These are phyloP conservation scores for Cardamine chenopodiifolia DNA, from an alignment of 345 rosid species.

Conservation along the genomic window DNA sequence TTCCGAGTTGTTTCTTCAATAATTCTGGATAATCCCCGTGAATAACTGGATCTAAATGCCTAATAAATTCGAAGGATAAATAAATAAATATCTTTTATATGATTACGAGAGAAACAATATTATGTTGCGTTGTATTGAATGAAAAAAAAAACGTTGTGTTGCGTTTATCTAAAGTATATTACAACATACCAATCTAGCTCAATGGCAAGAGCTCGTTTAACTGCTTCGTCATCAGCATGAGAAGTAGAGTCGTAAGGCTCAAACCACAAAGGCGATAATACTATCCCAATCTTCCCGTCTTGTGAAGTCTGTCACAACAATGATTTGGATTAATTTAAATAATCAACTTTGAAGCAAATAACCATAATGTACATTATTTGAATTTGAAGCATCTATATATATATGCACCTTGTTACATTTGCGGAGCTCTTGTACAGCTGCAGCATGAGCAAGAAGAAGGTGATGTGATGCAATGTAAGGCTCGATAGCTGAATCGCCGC, in stretches of 20 bases:
- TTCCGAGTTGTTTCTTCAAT: slow-evolving; percentile 20
- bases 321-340: neutral
- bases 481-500: slow-evolving; percentile 39
- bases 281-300: slow-evolving; percentile 42
- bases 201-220: slow-evolving; percentile 23
- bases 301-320: slow-evolving; percentile 26
- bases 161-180: neutral
- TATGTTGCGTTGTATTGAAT: neutral
- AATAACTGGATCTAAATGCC: slow-evolving; percentile 37
- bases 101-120: neutral
- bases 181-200: slow-evolving; percentile 30
- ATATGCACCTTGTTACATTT: slow-evolving; percentile 32
- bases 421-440: slow-evolving; percentile 37
- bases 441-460: slow-evolving; percentile 45
- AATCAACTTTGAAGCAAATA: no score
- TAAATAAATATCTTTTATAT: neutral
- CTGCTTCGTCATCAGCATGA: slow-evolving; percentile 31
- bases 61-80: neutral
- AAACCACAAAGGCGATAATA: slow-evolving; percentile 30
- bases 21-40: slow-evolving; percentile 32
- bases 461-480: slow-evolving; percentile 41
- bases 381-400: neutral
- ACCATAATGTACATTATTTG: neutral
- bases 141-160: neutral
- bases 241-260: slow-evolving; percentile 36